These are phyloP conservation scores for Trichoderma sp. DNA, from an alignment of 2,329 filamentous ascomycete species.

Conservation along the genomic window DNA sequence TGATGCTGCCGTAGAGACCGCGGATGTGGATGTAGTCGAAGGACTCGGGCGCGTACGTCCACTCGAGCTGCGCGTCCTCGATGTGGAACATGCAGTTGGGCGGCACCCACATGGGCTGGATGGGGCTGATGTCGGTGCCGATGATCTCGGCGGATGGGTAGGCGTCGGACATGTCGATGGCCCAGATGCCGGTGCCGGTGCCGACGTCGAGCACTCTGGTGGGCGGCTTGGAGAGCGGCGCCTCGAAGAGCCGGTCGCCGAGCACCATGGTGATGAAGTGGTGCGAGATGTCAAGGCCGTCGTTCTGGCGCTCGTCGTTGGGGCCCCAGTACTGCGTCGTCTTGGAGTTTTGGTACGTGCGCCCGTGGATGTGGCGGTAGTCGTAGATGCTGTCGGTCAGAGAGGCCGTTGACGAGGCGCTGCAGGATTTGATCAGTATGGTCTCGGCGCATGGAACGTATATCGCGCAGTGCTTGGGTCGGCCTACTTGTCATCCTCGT, in stretches of 20 bases:
- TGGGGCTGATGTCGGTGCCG: conserved; percentile 46
- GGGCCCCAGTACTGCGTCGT: conserved; percentile 42
- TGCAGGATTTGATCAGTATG: not conserved
- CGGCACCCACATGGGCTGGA: conserved; percentile 52
- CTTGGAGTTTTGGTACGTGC: conserved; percentile 45
- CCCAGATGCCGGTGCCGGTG: conserved; percentile 52
- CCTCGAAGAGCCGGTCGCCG: conserved; percentile 40
- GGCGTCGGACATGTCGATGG: conserved; percentile 46
- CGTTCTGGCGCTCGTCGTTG: conserved; percentile 44
- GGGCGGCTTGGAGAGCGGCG: conserved; percentile 41
- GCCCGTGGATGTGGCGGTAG: conserved; percentile 44
- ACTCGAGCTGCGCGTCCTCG: conserved; percentile 60
- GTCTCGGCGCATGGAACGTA: not conserved
- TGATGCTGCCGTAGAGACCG: conserved; percentile 18
- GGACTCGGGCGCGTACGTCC: conserved; percentile 39
- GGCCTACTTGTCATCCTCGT: conserved; percentile 11
- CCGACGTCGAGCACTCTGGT: conserved; percentile 48
- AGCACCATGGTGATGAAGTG: conserved; percentile 38
- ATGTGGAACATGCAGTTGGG: conserved; percentile 61
- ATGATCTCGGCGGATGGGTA: conserved; percentile 41
- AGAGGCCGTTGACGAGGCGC: conserved; percentile 29
- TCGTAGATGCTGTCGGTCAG: conserved; percentile 40
- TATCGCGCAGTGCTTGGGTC: not conserved
- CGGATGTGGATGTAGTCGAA: conserved; percentile 30
- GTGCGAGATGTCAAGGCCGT: conserved; percentile 44